Base-by-base conservation (phyloP, 495 filamentous ascomycete species). In the Penicillium robsamsonii region DNA sequence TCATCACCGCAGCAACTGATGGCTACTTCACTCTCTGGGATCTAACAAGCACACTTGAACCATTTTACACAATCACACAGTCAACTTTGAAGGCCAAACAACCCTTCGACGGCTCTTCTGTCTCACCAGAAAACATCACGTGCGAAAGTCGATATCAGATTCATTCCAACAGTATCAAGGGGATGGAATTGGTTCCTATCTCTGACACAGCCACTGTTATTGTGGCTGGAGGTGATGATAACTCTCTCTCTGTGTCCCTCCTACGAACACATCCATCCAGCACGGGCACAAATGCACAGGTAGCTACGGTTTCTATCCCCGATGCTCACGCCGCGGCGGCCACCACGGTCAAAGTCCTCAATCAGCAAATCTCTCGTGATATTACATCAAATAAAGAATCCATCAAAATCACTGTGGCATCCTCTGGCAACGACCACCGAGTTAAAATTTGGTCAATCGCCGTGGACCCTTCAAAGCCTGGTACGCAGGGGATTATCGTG, bases 221-320 rank as follows among this genome's bases (percentile, higher is more conserved):
- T 17, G 66, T 86, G n/a, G 87, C 88, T 0, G 91, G 88, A 15
- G 89, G 92, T 5, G 92, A 97, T 59, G 92, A 96, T 62, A 91
- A 92, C 60, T 85, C 87, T 4, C 62, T 96, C 0, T 81, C 79
- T 0, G 62, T 93, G 10, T 79, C 84, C 1, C 71, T 80, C 27
- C 54, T 85, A 42, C 46, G 52, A 42, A 63, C 62, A 17, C 37
- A 48, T 24, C 27, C 59, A 35, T 58, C 49, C 5, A 41, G 42
- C 11, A 33, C 46, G 30, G 60, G 59, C 27, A 29, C 31, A 13
- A 53, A 46, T 20, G 49, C 54, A n/a, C 31, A 37, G 9, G 58
- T 71, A n/a, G 66, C 61, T 42, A 83, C 83, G 11, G 66, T 83
- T 1, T 74, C 88, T 0, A 73, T 96, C 10, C 80, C 79, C 20